Percentiles rank a stretch among this genome's conserved stretches.
phyloP scores from a whole-genome alignment of 2,329 filamentous ascomycete genomes.

The Alternaria triticimaculans region DNA sequence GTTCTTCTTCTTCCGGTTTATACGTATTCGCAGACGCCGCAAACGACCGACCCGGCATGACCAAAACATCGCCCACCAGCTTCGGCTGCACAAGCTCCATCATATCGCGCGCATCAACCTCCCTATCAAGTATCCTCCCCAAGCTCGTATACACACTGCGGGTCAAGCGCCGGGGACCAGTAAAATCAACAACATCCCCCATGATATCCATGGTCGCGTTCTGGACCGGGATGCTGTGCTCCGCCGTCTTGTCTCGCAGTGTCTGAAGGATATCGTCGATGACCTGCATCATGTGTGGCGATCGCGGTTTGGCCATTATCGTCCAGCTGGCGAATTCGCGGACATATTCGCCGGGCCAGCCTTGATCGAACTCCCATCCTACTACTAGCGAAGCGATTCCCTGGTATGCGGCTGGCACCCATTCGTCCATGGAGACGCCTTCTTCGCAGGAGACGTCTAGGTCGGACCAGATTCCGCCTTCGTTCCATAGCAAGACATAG shows the following conservation, averaged over 20 bases:
- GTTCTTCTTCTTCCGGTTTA: conserved; percentile 4
- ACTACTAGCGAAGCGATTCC: conserved; percentile 44
- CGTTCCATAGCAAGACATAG: conserved; percentile 50
- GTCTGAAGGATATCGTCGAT: conserved; percentile 37
- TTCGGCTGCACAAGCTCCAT: conserved; percentile 31
- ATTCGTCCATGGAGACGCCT: conserved; percentile 37
- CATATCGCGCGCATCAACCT: conserved; percentile 23
- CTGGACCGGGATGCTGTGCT: conserved; percentile 20
- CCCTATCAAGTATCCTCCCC: conserved; percentile 15
- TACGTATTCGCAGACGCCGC: conserved; percentile 23
- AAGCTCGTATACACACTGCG: conserved; percentile 34
- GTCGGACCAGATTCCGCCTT: conserved; percentile 54
- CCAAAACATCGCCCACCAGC: conserved; percentile 37
- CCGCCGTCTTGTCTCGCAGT: conserved; percentile 14
- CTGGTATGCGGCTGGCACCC: conserved; percentile 47
- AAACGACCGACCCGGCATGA: conserved; percentile 27
- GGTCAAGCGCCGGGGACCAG: conserved; percentile 37
- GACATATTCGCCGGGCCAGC: conserved; percentile 22
- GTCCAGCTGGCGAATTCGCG: conserved; percentile 43
- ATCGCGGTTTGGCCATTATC: conserved; percentile 35
- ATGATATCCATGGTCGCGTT: conserved; percentile 28
- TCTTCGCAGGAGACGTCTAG: conserved; percentile 49
- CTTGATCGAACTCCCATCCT: conserved; percentile 50
- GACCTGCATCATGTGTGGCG: conserved; percentile 32
- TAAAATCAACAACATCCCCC: conserved; percentile 39